These are phyloP conservation scores for Massarina eburnea DNA, from an alignment of 2,329 filamentous ascomycete genomes.

Conservation along the genomic window DNA sequence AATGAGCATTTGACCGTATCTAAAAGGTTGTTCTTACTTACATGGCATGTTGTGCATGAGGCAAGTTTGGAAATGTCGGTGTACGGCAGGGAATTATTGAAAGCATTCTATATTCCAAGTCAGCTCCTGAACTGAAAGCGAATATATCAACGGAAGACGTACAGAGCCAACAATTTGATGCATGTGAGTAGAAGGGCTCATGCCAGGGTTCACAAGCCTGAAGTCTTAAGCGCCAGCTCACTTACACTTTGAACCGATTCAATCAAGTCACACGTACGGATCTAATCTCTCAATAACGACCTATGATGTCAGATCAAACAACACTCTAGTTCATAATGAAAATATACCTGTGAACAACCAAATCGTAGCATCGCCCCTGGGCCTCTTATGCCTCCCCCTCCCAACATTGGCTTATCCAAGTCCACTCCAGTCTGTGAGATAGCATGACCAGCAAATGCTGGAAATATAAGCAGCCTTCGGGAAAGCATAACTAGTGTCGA, in stretches of 20 bases:
- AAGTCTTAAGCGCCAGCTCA: conserved; percentile 5
- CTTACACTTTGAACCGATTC: not conserved
- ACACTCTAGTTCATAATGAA: not conserved
- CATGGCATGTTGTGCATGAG: conserved; percentile 22
- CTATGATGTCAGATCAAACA: conserved; percentile 5
- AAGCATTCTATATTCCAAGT: conserved; percentile 12
- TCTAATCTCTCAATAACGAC: conserved; percentile 23
- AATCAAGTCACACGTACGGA: conserved; percentile 11
- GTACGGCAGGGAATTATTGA: conserved; percentile 16
- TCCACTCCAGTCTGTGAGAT: conserved; percentile 17
- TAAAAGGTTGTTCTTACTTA: conserved; percentile 11
- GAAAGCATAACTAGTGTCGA: conserved; percentile 3
- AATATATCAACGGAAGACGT: conserved; percentile 2
- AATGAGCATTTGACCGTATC: not conserved
- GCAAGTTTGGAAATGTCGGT: conserved; percentile 17
- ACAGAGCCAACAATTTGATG: conserved; percentile 24
- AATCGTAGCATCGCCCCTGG: conserved; percentile 24
- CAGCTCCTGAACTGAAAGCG: not conserved
- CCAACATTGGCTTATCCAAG: conserved; percentile 19
- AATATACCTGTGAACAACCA: conserved; percentile 18
- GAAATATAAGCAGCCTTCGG: conserved; percentile 1
- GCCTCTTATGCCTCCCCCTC: conserved; percentile 16
- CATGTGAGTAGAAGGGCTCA: conserved; percentile 21
- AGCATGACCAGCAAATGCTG: not conserved
- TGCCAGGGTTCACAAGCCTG: conserved; percentile 21